Evolutionary conservation across 169 alveolate genomes (phyloP).

Genomic region (Babesia gibsoni): DNA sequence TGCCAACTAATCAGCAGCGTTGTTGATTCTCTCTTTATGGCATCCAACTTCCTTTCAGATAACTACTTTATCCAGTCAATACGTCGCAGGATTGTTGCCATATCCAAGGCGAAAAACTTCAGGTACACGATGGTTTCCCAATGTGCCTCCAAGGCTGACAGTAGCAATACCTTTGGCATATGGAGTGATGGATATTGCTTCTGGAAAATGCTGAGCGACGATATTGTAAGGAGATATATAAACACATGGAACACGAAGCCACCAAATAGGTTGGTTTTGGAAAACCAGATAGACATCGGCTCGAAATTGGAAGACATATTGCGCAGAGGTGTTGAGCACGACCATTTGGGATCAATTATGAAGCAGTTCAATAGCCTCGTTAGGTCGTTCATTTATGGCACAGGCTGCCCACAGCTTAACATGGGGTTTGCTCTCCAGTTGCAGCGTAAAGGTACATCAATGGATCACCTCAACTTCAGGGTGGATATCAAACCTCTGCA

Average conservation of each 20-base stretch:
- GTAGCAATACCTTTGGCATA: background rate
- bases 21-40: conserved; percentile 18
- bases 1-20: conserved; percentile 38
- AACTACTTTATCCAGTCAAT: conserved; percentile 10
- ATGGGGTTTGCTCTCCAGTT: conserved; percentile 75
- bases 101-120: background rate
- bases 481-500: conserved; percentile 74
- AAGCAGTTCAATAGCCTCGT: conserved; percentile 38
- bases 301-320: conserved; percentile 40
- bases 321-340: conserved; percentile 61
- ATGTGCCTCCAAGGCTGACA: background rate
- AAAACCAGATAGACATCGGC: conserved; percentile 40
- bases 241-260: conserved; percentile 59
- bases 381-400: conserved; percentile 46
- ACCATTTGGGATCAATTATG: conserved; percentile 34
- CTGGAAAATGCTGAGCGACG: conserved; percentile 49
- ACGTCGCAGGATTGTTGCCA: conserved; percentile 4
- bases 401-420: conserved; percentile 74
- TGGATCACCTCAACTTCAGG: conserved; percentile 78
- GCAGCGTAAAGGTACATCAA: conserved; percentile 84
- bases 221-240: conserved; percentile 44
- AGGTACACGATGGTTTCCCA: background rate
- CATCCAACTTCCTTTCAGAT: conserved; percentile 43
- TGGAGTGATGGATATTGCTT: conserved; percentile 11
- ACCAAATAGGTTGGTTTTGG: conserved; percentile 45